Evolutionary conservation across 495 filamentous ascomycete genomes (phyloP), one percentile per base, ranked within the genome.

Genomic region (Polyplosphaeria fusca): DNA sequence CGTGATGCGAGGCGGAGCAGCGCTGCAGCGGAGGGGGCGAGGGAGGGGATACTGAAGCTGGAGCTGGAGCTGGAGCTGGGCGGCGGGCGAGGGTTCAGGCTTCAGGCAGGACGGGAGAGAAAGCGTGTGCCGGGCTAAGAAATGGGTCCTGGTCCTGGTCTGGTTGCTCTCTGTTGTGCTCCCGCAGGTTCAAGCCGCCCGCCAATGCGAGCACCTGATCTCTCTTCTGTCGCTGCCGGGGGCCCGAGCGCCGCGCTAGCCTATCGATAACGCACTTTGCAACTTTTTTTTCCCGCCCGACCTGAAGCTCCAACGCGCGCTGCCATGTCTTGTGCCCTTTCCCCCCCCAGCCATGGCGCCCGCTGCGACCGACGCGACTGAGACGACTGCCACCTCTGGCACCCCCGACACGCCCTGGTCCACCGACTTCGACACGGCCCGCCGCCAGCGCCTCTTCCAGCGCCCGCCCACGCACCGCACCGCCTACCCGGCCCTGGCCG

Each of bases 401-500:
- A n/a, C n/a, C n/a, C n/a, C n/a, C n/a, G n/a, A n/a, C n/a, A 87
- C 85, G 27, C 73, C 80, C 69, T 95, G 91, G 91, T 82, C 88
- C 40, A 82, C 86, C 68, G 75, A 86, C 47, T 96, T 88, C 68
- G 82, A 96, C 69, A 88, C 85, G 4, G 71, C 87, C 47, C 82
- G 87, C 43, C 84, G 92, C 61, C 86, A 97, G 67, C 81, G 84
- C 20, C 86, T 97, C 14, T 98, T 96, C 68, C 79, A 81, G 63
- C 82, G 91, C 58, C 92, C 93, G 1, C 91, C 93, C 1, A 85
- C 80, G 65, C 90, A 96, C 65, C 83, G 80, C 43, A 86, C 90
- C 13, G 89, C 93, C 47, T 97, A 93, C 68, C 93, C 93, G 2
- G 80, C 87, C 12, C 79, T 98, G 41, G 85, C 88, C 43, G 82